phyloP scores from a whole-genome alignment of 441 rosid species.

The Pelargonium exstipulatum region DNA sequence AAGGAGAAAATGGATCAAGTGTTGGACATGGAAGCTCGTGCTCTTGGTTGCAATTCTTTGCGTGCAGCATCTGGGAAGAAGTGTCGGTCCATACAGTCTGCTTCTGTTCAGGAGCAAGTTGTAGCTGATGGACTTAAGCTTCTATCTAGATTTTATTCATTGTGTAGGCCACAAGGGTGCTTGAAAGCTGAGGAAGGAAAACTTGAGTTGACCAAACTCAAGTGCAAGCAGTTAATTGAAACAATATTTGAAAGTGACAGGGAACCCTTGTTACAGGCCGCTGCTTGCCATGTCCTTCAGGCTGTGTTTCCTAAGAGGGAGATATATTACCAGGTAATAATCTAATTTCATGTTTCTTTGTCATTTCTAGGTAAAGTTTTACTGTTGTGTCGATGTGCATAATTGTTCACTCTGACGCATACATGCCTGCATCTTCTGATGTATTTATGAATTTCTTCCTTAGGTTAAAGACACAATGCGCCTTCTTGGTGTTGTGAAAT shows the following conservation, averaged over 20 bases:
- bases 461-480: slow-evolving; percentile 95
- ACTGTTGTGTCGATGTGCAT: neutral
- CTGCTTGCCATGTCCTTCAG: slow-evolving; percentile 89
- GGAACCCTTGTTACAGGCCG: slow-evolving; percentile 86
- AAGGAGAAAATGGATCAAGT: slow-evolving; percentile 97
- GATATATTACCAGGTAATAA: slow-evolving; percentile 72
- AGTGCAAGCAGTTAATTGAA: slow-evolving; percentile 83
- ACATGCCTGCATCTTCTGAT: slow-evolving; percentile 11
- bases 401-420: neutral
- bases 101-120: slow-evolving; percentile 88
- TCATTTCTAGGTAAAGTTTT: slow-evolving; percentile 2
- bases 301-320: slow-evolving; percentile 85
- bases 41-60: slow-evolving; percentile 75
- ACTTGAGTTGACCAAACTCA: slow-evolving; percentile 50
- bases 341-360: slow-evolving; percentile 10
- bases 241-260: slow-evolving; percentile 87
- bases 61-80: slow-evolving; percentile 67
- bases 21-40: slow-evolving; percentile 95
- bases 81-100: slow-evolving; percentile 59
- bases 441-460: slow-evolving; percentile 21
- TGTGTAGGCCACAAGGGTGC: slow-evolving; percentile 47
- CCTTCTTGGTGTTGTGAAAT: slow-evolving; percentile 95
- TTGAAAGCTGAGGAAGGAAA: slow-evolving; percentile 43
- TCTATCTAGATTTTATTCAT: slow-evolving; percentile 65
- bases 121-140: slow-evolving; percentile 92